These are phyloP conservation scores for Teunomyces stri DNA, from an alignment of 805 yeast species.

Conservation along the genomic window DNA sequence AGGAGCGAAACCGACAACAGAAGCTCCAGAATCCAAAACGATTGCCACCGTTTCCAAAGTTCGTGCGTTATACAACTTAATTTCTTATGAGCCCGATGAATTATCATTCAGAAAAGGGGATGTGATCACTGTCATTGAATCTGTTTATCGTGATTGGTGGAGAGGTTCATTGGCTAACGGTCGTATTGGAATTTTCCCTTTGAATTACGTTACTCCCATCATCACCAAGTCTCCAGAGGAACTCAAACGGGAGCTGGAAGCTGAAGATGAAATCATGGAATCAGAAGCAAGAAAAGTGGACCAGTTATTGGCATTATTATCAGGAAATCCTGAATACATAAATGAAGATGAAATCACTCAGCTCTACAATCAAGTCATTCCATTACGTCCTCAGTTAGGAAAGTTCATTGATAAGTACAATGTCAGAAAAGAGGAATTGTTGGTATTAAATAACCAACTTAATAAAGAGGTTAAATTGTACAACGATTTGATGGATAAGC, in stretches of 20 bases:
- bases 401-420: constrained; percentile 75
- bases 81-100: constrained; percentile 80
- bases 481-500: constrained; percentile 60
- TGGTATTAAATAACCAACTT: constrained; percentile 67
- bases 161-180: constrained; percentile 79
- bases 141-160: constrained; percentile 95
- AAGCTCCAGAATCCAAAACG: constrained; percentile 23
- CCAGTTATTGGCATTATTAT: constrained; percentile 56
- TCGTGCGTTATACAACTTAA: constrained; percentile 79
- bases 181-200: constrained; percentile 82
- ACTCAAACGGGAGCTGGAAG: constrained; percentile 44
- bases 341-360: constrained; percentile 67
- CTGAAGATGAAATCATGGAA: constrained; percentile 53
- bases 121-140: constrained; percentile 79
- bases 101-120: constrained; percentile 86
- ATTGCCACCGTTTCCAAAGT: constrained; percentile 60
- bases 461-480: constrained; percentile 66
- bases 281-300: constrained; percentile 62
- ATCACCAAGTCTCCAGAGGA: constrained; percentile 65
- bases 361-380: constrained; percentile 68
- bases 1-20: constrained; percentile 9
- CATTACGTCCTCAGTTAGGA: constrained; percentile 72
- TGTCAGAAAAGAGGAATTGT: constrained; percentile 72
- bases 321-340: constrained; percentile 31
- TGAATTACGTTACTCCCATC: constrained; percentile 83